A percentile compares a stretch with the other conserved stretches of the same genome.
Evolutionary conservation across 352 stramenopile genomes (phyloP).

Genomic region (Phytophthora meadii): DNA sequence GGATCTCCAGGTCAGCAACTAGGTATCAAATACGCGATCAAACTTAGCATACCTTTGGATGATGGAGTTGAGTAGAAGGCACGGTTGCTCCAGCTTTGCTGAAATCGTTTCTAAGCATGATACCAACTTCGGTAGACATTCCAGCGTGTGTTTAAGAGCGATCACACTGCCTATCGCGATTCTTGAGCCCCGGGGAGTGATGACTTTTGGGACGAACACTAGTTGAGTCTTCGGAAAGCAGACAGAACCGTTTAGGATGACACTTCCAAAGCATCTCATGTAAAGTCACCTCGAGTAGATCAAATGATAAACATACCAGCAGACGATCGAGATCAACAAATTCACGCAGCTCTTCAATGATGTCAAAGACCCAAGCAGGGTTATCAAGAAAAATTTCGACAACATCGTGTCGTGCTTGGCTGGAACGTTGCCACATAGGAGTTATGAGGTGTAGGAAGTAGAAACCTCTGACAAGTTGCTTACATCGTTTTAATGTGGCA

Average conservation of each 20-base stretch:
- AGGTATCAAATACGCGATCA: neutral
- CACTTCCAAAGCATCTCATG: no score
- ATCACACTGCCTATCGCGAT: conserved; percentile 84
- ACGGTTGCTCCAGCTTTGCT: conserved; percentile 42
- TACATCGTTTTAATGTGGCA: conserved; percentile 87
- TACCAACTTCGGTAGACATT: conserved; percentile 63
- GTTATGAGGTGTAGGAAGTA: no score
- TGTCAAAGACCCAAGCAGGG: conserved; percentile 83
- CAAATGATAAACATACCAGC: conserved; percentile 44
- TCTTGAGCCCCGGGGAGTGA: conserved; percentile 71
- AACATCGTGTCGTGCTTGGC: conserved; percentile 73
- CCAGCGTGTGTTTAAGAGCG: conserved; percentile 85
- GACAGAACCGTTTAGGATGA: neutral
- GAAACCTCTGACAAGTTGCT: neutral
- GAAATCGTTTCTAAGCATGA: conserved; percentile 52
- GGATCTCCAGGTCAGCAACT: conserved; percentile 13
- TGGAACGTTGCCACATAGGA: conserved; percentile 19
- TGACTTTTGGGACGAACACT: conserved; percentile 79
- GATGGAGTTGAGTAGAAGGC: conserved; percentile 67
- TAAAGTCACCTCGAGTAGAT: no score
- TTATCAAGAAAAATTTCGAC: conserved; percentile 81
- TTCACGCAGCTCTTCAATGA: conserved; percentile 73
- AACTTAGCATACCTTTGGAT: conserved; percentile 51
- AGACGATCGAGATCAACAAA: conserved; percentile 81
- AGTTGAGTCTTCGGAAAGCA: conserved; percentile 60